Base-by-base conservation (phyloP, 176 grass and related monocot species). In the Zizania latifolia region DNA sequence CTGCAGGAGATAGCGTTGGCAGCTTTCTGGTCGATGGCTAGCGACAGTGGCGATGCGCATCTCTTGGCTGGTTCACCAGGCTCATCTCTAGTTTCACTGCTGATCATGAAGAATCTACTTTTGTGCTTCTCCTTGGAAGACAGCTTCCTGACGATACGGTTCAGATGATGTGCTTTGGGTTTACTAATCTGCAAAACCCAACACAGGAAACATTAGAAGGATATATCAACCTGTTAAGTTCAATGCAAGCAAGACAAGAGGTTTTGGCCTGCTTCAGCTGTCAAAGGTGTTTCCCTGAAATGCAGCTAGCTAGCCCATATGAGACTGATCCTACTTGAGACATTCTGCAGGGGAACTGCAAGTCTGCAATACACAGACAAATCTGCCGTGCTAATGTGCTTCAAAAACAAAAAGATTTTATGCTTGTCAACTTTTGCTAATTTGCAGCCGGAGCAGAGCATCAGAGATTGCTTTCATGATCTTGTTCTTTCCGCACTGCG, bases 141-240 rank as follows among this genome's bases (percentile, higher is more conserved):
- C 31, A 64, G 31, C 53, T 58, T 65, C 36, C 35, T 83, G 57
- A 37, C 27, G 19, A 58, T 33, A 32, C 72, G 51, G 35, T 56
- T 57, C 6, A 56, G 35, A 53, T 81, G 65, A 33, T 43, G 29
- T 33, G 50, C 77, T 29, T 71, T 72, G 27, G 30, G 65, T 44
- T 77, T 78, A 68, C 29, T 70, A n/a, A 34, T 24, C 91, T 98
- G 88, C n/a, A 36, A 77, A 62, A 48, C 35, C 2, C 62, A 62
- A 62, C 36, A n/a, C 37, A 77, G 14, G 23, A 57, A 9, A 23
- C 13, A 28, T 79, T 57, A 88, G 41, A 77, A 40, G 9, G 30
- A 61, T 15, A n/a, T 53, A 22, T 53, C 39, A 60, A 55, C 24
- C 4, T 38, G 8, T 41, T 30, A 50, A n/a, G 22, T 70, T 62